phyloP scores from a whole-genome alignment of 495 filamentous ascomycete genomes.

The Talaromyces trachyspermus region DNA sequence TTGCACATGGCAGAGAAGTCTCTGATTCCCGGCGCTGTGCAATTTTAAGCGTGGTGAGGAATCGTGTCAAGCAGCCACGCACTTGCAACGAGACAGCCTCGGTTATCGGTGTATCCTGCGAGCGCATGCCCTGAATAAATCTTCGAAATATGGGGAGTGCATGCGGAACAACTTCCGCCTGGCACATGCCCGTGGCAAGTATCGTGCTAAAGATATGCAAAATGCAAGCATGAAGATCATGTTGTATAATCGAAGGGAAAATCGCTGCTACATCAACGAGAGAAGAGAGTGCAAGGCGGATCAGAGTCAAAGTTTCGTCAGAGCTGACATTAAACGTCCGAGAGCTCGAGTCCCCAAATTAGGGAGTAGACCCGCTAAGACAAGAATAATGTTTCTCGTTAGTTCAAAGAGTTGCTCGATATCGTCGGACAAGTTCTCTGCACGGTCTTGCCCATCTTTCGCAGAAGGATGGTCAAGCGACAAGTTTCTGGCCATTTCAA shows the following conservation, averaged over 20 bases:
- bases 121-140: constrained; percentile 69
- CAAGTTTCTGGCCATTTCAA: constrained; percentile 84
- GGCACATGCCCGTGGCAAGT: constrained; percentile 77
- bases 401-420: constrained; percentile 98
- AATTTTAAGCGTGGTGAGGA: constrained; percentile 70
- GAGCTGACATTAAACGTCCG: constrained; percentile 48
- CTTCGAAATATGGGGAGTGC: constrained; percentile 86
- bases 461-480: constrained; percentile 88
- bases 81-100: constrained; percentile 44
- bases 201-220: constrained; percentile 94
- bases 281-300: constrained; percentile 71
- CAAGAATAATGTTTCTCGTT: constrained; percentile 89
- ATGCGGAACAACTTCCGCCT: constrained; percentile 81
- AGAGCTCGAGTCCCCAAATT: constrained; percentile 74
- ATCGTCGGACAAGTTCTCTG: constrained; percentile 80
- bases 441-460: constrained; percentile 55
- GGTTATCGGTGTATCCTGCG: constrained; percentile 15
- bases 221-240: constrained; percentile 93
- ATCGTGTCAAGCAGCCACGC: constrained; percentile 69
- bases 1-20: constrained; percentile 78
- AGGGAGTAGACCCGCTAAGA: constrained; percentile 78
- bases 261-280: constrained; percentile 90
- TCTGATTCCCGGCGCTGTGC: constrained; percentile 78
- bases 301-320: constrained; percentile 77
- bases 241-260: constrained; percentile 93